These are phyloP conservation scores for Paxillus involutus DNA, from an alignment of 768 basidiomycete genomes.

Conservation along the genomic window DNA sequence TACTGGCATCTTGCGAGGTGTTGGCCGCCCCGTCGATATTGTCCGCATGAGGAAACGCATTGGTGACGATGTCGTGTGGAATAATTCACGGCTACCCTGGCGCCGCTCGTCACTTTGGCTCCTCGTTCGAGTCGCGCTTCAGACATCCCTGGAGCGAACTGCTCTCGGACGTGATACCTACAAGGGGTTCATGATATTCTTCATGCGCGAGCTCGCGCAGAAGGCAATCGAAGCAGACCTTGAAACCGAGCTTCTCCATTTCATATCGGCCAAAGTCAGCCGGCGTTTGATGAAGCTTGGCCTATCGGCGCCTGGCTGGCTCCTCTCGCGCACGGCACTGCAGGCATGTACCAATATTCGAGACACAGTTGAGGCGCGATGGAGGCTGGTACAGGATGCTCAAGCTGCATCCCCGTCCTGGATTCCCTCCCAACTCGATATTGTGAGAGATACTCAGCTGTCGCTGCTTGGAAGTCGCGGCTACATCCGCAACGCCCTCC, in stretches of 20 bases:
- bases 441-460: constrained; percentile 31
- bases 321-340: constrained; percentile 11
- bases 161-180: constrained; percentile 17
- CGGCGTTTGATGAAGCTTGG: constrained; percentile 39
- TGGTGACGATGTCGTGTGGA: constrained; percentile 47
- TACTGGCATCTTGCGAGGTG: constrained; percentile 44
- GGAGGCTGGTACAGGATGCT: constrained; percentile 30
- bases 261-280: constrained; percentile 37
- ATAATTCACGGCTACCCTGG: constrained; percentile 41
- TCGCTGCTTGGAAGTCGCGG: constrained; percentile 30
- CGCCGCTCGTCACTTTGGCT: constrained; percentile 53
- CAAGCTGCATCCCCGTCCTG: constrained; percentile 31
- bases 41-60: constrained; percentile 41
- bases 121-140: constrained; percentile 44
- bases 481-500: constrained; percentile 27
- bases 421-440: constrained; percentile 27
- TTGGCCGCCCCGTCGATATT: constrained; percentile 30
- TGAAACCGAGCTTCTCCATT: constrained; percentile 35
- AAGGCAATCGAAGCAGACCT: constrained; percentile 1
- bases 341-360: constrained; percentile 15
- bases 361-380: constrained; percentile 31
- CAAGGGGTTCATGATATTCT: constrained; percentile 35
- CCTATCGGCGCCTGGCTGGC: constrained; percentile 11
- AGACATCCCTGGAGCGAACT: constrained; percentile 33
- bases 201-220: constrained; percentile 20